phyloP scores from a whole-genome alignment of 495 filamentous ascomycete species.

The Cenococcum geophilum region DNA sequence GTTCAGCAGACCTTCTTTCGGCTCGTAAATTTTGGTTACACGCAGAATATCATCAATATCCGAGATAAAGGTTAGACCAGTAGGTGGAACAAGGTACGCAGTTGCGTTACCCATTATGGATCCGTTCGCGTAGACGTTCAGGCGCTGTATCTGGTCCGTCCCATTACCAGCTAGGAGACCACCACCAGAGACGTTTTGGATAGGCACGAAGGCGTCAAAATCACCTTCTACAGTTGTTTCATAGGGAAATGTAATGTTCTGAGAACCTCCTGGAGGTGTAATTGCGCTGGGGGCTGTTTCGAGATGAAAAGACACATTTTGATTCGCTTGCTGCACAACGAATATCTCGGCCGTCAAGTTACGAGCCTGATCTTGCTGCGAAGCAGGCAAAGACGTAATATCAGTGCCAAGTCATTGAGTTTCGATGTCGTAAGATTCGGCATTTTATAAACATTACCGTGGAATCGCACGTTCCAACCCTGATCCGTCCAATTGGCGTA shows the following conservation, averaged over 20 bases:
- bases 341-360: conserved; percentile 68
- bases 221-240: conserved; percentile 60
- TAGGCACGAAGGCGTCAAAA: conserved; percentile 59
- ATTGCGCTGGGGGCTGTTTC: conserved; percentile 47
- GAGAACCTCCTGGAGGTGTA: conserved; percentile 49
- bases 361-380: conserved; percentile 58
- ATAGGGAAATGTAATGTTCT: conserved; percentile 52
- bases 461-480: conserved; percentile 70
- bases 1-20: conserved; percentile 66
- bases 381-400: conserved; percentile 51
- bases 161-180: conserved; percentile 54
- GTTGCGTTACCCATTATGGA: conserved; percentile 62
- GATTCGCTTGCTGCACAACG: conserved; percentile 60
- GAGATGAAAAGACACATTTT: conserved; percentile 58
- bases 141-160: conserved; percentile 54
- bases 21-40: conserved; percentile 75
- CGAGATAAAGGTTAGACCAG: conserved; percentile 61
- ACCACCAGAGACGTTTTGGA: conserved; percentile 47
- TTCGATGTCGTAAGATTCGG: conserved; percentile 57
- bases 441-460: conserved; percentile 73
- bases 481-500: conserved; percentile 74
- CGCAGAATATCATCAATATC: conserved; percentile 79
- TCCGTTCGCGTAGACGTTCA: conserved; percentile 61
- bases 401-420: conserved; percentile 59
- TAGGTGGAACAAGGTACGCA: conserved; percentile 63